Evolutionary conservation across 108 stramenopile species (phyloP).

Genomic region (Schizochytrium sp.): DNA sequence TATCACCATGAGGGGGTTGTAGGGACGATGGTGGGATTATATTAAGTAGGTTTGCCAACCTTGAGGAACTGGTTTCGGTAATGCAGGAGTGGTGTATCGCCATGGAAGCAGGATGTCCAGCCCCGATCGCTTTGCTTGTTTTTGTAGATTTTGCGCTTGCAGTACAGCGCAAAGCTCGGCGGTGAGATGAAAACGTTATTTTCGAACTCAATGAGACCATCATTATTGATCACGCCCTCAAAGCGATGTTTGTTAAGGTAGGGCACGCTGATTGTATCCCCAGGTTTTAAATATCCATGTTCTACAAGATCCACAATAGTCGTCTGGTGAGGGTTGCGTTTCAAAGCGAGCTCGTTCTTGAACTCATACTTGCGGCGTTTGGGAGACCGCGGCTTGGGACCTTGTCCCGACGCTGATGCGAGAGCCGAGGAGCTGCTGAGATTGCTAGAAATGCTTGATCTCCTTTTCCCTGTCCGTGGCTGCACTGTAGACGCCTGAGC

Average conservation of each 20-base stretch:
- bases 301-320: conserved; percentile 10
- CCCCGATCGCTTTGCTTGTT: conserved; percentile 43
- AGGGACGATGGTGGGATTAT: too few relatives aligned
- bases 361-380: conserved; percentile 15
- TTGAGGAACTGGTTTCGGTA: conserved; percentile 42
- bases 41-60: background rate
- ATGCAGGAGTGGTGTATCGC: background rate
- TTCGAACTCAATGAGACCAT: conserved; percentile 15
- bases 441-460: too few relatives aligned
- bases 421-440: background rate
- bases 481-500: too few relatives aligned
- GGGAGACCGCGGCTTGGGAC: background rate
- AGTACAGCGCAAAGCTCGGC: conserved; percentile 46
- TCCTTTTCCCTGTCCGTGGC: too few relatives aligned
- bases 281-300: conserved; percentile 8
- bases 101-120: conserved; percentile 34
- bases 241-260: conserved; percentile 27
- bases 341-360: conserved; percentile 27
- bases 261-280: conserved; percentile 18
- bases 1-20: too few relatives aligned
- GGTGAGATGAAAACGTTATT: conserved; percentile 13
- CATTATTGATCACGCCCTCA: conserved; percentile 31
- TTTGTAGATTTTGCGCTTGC: conserved; percentile 52
- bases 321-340: conserved; percentile 23
- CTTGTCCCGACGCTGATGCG: background rate